A percentile compares a stretch with the other conserved stretches of the same genome.
Evolutionary conservation across 257 asterid genomes (phyloP).

Genomic region (Lycium barbarum): DNA sequence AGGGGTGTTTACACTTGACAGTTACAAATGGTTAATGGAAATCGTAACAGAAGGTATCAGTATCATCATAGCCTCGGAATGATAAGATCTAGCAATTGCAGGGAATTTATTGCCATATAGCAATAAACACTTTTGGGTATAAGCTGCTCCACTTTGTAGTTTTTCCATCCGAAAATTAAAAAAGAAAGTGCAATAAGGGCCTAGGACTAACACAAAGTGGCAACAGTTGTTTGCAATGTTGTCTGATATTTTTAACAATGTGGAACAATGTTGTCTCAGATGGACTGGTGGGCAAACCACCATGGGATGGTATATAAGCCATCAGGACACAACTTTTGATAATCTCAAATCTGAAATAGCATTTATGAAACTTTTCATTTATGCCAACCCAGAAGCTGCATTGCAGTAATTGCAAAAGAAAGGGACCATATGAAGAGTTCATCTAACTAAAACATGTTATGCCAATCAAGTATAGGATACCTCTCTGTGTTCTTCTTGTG

Average conservation of each 20-base stretch:
- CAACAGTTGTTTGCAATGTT: not conserved
- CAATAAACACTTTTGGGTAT: not conserved
- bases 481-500: slow-evolving; percentile 97
- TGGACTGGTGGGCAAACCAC: not conserved
- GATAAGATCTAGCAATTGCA: not conserved
- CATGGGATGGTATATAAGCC: not conserved
- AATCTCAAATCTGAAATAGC: not conserved
- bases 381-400: not conserved
- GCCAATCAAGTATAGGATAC: slow-evolving; percentile 46
- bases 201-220: not conserved
- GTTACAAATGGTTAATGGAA: not conserved
- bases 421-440: not conserved
- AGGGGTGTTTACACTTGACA: not conserved
- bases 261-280: too few species aligned
- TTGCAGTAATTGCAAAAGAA: not conserved
- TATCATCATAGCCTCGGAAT: not conserved
- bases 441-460: slow-evolving; percentile 24
- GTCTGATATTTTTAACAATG: too few species aligned
- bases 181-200: not conserved
- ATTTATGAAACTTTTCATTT: not conserved
- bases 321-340: not conserved
- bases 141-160: not conserved
- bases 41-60: not conserved
- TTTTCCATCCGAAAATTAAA: not conserved
- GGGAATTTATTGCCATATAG: slow-evolving; percentile 19